phyloP scores from a whole-genome alignment of 2,329 filamentous ascomycete species.

The Lachnellula cervina region DNA sequence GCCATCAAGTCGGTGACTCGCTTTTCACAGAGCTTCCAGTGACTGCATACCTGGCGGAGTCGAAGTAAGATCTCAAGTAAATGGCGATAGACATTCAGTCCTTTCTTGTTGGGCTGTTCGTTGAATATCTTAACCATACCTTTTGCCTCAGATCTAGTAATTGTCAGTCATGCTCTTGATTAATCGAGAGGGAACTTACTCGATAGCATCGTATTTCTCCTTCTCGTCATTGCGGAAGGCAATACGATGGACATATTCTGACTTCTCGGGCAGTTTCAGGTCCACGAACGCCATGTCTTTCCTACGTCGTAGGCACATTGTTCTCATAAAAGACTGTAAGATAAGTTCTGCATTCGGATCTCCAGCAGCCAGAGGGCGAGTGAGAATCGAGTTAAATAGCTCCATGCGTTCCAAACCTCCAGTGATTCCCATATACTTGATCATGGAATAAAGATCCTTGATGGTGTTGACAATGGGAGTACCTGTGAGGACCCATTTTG shows the following conservation, averaged over 20 bases:
- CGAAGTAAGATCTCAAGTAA: constrained; percentile 78
- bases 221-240: constrained; percentile 69
- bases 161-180: constrained; percentile 20
- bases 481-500: constrained; percentile 74
- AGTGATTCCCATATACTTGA: constrained; percentile 71
- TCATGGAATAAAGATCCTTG: constrained; percentile 73
- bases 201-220: constrained; percentile 70
- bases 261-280: constrained; percentile 69
- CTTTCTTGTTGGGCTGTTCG: constrained; percentile 38
- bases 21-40: constrained; percentile 76
- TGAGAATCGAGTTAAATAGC: constrained; percentile 69
- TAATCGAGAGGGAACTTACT: constrained; percentile 40
- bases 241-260: constrained; percentile 72
- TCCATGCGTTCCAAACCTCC: constrained; percentile 70
- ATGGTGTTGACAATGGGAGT: constrained; percentile 81
- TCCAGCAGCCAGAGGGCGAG: constrained; percentile 59
- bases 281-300: constrained; percentile 90
- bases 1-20: constrained; percentile 69
- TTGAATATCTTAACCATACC: constrained; percentile 62
- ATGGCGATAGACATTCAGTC: constrained; percentile 58
- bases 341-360: constrained; percentile 55
- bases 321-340: constrained; percentile 72
- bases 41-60: constrained; percentile 81
- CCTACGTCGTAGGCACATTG: constrained; percentile 72
- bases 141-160: constrained; percentile 61